These are phyloP conservation scores for Euphorbia corollata DNA, from an alignment of 441 rosid genomes.

Conservation along the genomic window DNA sequence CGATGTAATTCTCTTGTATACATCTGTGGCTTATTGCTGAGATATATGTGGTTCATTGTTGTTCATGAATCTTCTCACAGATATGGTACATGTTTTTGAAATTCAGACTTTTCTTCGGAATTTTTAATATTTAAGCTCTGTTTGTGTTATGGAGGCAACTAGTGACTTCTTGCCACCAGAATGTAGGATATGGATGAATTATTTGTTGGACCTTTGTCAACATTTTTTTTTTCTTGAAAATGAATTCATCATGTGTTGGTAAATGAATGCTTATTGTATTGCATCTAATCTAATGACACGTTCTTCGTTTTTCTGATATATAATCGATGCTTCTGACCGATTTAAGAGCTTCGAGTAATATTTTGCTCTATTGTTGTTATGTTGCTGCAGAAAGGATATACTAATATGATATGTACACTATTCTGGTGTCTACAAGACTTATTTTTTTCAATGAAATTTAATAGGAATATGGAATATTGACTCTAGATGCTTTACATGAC, in stretches of 20 bases:
- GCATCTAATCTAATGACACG: not conserved
- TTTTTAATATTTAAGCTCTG: constrained; percentile 21
- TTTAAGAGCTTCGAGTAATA: constrained; percentile 4
- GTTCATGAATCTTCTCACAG: constrained; percentile 36
- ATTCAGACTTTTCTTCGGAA: constrained; percentile 24
- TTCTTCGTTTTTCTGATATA: not conserved
- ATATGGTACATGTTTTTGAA: constrained; percentile 31
- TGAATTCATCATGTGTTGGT: constrained; percentile 20
- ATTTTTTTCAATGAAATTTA: too few relatives aligned
- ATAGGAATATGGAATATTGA: too few relatives aligned
- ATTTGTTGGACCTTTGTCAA: constrained; percentile 21
- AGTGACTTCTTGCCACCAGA: constrained; percentile 22
- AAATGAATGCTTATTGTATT: constrained; percentile 5
- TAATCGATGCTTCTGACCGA: constrained; percentile 9
- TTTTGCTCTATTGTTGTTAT: not conserved
- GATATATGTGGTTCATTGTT: constrained; percentile 30
- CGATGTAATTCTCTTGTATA: constrained; percentile 24
- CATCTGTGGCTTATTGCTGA: constrained; percentile 38
- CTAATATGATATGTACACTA: not conserved
- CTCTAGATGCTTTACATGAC: too few relatives aligned
- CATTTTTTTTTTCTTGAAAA: constrained; percentile 12
- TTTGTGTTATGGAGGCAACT: constrained; percentile 29
- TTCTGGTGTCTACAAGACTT: not conserved
- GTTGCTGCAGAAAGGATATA: not conserved
- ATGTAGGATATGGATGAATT: constrained; percentile 35